These are phyloP conservation scores for Fusarium citri DNA, from an alignment of 2,329 filamentous ascomycete species.

Conservation along the genomic window DNA sequence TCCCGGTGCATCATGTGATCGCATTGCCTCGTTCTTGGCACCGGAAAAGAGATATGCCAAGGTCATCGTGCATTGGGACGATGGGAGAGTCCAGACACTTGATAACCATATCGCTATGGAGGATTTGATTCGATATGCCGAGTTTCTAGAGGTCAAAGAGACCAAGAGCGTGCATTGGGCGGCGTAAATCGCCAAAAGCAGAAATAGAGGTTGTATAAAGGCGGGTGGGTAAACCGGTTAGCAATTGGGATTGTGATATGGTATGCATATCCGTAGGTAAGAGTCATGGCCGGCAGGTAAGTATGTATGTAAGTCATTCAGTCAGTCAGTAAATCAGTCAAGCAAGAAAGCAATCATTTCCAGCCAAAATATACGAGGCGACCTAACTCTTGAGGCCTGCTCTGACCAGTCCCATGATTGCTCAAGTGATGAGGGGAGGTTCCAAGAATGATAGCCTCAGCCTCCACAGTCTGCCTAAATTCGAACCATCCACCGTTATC, in stretches of 20 bases:
- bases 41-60: constrained; percentile 40
- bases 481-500: constrained; percentile 23
- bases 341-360: neutral
- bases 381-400: neutral
- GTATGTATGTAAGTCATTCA: neutral
- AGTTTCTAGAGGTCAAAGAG: constrained; percentile 42
- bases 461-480: constrained; percentile 41
- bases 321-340: neutral
- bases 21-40: constrained; percentile 41
- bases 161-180: constrained; percentile 42
- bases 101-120: constrained; percentile 35
- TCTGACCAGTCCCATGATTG: constrained; percentile 26
- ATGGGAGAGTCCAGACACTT: constrained; percentile 42
- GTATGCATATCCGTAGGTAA: neutral
- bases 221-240: neutral
- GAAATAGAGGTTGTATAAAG: constrained; percentile 8
- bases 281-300: neutral
- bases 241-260: neutral
- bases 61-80: constrained; percentile 47
- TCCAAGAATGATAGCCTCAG: constrained; percentile 30
- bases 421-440: constrained; percentile 15
- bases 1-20: constrained; percentile 22
- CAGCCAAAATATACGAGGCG: constrained; percentile 15
- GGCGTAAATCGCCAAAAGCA: neutral
- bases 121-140: constrained; percentile 36